Evolutionary conservation across 2,329 filamentous ascomycete species (phyloP), one percentile per base, ranked within the genome.

Genomic region (Cladosporium sp.): DNA sequence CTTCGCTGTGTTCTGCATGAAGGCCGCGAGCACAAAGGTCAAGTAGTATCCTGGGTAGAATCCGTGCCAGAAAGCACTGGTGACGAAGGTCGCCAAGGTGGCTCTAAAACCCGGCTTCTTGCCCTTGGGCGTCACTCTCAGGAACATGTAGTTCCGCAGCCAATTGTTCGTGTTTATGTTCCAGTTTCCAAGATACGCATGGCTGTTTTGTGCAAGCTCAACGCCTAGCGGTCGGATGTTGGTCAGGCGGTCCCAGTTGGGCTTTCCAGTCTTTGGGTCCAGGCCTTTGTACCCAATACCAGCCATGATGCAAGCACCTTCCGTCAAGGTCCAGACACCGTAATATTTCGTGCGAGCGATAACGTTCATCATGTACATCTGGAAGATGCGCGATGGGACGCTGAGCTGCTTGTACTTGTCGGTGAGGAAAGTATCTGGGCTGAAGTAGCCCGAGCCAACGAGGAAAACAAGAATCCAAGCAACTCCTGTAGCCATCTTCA

Each of bases 111-210:
- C 95, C 11, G 95, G 95, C 78, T 98, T 99, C 83, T 93, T 95
- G 63, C 95, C 95, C 71, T 91, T 91, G 0, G 95, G 95, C 0
- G 95, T 99, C 3, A 99, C 95, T 26, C 95, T 89, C 57, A 99
- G 84, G 76, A 98, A 99, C 71, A 99, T 85, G 75, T 97, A 99
- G 78, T 98, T 97, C 56, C 93, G 88, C 67, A 99, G 82, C 95
- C 95, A 99, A 73, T 92, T 88, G 77, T 97, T 99, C 14, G 95
- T 99, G 79, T 98, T 98, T 82, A 97, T 97, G 78, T 99, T 99
- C 95, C 95, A 99, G 73, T 88, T 91, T 58, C 89, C 94, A 3
- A 99, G 85, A 73, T 95, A 98, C 1, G 88, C 93, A 63, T 94
- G 89, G n/a, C 91, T 91, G 76, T 98, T 99, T 79, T 97, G 93